Base-by-base conservation (phyloP, 73 alveolate genomes). In the Loxodes magnus region DNA sequence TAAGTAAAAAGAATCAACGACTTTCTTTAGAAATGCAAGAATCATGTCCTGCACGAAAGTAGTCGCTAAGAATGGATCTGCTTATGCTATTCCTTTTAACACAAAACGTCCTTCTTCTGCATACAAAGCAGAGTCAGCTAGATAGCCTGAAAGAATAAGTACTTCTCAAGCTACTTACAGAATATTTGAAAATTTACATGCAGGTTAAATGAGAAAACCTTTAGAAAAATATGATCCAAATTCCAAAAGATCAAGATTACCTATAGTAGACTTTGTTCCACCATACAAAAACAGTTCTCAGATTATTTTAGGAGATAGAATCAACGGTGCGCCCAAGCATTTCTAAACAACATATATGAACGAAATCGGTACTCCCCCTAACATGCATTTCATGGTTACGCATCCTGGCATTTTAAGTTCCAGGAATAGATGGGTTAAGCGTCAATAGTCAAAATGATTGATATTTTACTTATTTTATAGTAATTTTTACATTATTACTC, bases 151-250 rank as follows among this genome's bases (percentile, higher is more conserved):
- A 61, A 51, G 58, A 24, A 70, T 63, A 31, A 26, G 63, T 20
- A 22, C 21, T 56, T 10, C 62, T 35, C 48, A 64, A 10, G 56
- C 55, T 1, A 49, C 79, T 23, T 69, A 30, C 37, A 37, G 37
- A 22, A 19, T 28, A 29, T 23, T 36, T 42, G 24, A 42, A 20
- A 38, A 50, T 20, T 33, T 50, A 59, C 95, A 82, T 50, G 84
- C 77, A 14, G 95, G 95, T 10, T 71, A 72, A 92, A 44, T 44
- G 3, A 70, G 50, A 63, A 84, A 84, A 49, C 90, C 90, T 14
- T 56, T 79, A 22, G 84, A 59, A 38, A 71, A 85, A 4, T 84
- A 84, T 56, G 29, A 56, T 31, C 88, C 92, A 0, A 10, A 43
- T 34, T 72, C 85, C 22, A 49, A 41, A 26, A 56, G 92, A 38